Percentiles rank a stretch among this genome's conserved stretches.
These are phyloP conservation scores for Verticillium nonalfalfae DNA, from an alignment of 2,329 filamentous ascomycete genomes.

Conservation along the genomic window DNA sequence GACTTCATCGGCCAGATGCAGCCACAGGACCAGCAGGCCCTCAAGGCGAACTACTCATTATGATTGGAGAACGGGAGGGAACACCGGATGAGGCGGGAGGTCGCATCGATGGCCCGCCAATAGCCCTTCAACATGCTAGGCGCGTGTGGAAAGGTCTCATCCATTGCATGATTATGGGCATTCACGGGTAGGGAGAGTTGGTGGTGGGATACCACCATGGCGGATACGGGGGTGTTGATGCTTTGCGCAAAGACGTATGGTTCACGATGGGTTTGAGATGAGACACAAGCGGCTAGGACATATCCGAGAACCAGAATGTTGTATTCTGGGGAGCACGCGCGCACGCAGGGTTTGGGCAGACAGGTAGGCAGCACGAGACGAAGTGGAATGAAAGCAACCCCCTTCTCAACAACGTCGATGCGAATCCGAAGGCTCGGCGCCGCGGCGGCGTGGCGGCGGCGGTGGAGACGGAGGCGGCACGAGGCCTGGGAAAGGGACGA, in stretches of 20 bases:
- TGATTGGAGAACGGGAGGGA: conserved; percentile 13
- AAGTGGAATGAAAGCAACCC: too few species aligned
- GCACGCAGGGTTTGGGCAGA: too few species aligned
- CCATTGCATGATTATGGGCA: not conserved
- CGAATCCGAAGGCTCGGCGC: too few species aligned
- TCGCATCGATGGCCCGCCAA: not conserved
- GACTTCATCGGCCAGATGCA: conserved; percentile 47
- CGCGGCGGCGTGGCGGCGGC: too few species aligned
- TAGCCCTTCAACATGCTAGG: not conserved
- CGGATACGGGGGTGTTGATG: not conserved
- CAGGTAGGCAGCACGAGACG: too few species aligned
- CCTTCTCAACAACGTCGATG: too few species aligned
- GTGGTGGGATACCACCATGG: not conserved
- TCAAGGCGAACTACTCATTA: conserved; percentile 42
- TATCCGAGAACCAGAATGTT: not conserved
- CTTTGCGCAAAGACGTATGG: not conserved
- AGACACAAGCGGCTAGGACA: not conserved
- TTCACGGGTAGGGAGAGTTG: not conserved
- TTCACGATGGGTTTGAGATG: not conserved
- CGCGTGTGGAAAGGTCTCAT: not conserved
- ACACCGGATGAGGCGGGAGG: conserved; percentile 15
- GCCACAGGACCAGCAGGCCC: conserved; percentile 40
- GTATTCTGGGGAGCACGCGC: too few species aligned
- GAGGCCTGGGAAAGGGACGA: too few species aligned
- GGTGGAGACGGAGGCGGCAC: too few species aligned